Evolutionary conservation across 257 asterid genomes (phyloP), one percentile per base, ranked within the genome.

Genomic region (Coffea eugenioides): DNA sequence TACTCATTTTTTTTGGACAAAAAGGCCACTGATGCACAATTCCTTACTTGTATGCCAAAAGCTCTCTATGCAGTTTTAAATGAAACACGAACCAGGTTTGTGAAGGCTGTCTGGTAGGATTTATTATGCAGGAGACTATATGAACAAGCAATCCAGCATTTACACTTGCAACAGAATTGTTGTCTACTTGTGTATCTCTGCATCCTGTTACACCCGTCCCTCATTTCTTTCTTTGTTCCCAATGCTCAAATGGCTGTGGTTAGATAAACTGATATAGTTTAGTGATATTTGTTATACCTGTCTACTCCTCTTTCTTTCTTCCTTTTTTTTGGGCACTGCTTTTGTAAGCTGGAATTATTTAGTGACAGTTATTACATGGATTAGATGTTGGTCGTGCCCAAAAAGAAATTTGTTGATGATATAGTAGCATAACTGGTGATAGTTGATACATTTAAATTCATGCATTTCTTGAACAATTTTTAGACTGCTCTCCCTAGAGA

Each of bases 241-340:
- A 43, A 36, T 18, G 71, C 11, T 79, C 46, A 49, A 52, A 65
- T 45, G 61, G 68, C 73, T 75, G 43, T 39, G 69, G 68, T 36
- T 25, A 34, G 0, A 6, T 39, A 3, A 68, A 52, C 73, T 76
- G 62, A 8, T 25, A 25, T 65, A 18, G 18, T 34, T 27, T 48
- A 48, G 31, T 27, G 77, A n/a, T 20, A 39, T 41, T 48, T 67
- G 5, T 68, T 70, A 21, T 36, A 41, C 45, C 20, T 39, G 43
- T 39, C 43, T 39, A 2, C 4, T 39, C 43, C 5, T 0, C 43
- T 39, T 4, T 39, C 43, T 39, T 4, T 39, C 54, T 48, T 4
- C 5, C 43, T 39, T 4, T 39, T 13, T 48, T 8, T 49, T 49
- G 2, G 14, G 54, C 54, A 49, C 14, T 49, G 2, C 2, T 49